Conservation (phyloP, 2,329 filamentous ascomycete species). For the Penicillium nordicum region DNA sequence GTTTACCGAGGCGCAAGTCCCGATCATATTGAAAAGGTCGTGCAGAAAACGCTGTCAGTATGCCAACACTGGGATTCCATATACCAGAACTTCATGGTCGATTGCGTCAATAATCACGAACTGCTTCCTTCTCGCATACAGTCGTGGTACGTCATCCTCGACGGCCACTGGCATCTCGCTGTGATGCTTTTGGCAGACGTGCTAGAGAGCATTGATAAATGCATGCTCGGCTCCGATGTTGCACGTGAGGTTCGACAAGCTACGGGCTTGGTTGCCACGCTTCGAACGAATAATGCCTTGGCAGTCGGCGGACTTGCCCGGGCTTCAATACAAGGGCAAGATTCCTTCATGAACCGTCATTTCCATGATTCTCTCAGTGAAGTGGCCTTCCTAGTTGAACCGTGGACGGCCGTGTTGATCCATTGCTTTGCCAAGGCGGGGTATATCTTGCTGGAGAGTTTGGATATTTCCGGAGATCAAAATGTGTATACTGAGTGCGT, state of each 20-base stretch:
- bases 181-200: constrained; percentile 55
- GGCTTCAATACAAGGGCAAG: constrained; percentile 42
- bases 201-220: constrained; percentile 50
- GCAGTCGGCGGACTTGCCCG: constrained; percentile 51
- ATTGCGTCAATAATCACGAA: constrained; percentile 51
- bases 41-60: constrained; percentile 49
- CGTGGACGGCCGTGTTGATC: constrained; percentile 57
- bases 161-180: constrained; percentile 58
- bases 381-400: constrained; percentile 57
- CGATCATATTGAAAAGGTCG: constrained; percentile 48
- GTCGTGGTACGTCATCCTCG: constrained; percentile 59
- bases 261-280: constrained; percentile 36
- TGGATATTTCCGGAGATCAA: not conserved
- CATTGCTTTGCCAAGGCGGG: constrained; percentile 52
- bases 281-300: constrained; percentile 46
- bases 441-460: constrained; percentile 37
- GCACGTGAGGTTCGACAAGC: constrained; percentile 26
- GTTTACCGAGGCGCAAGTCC: constrained; percentile 41
- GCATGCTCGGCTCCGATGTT: constrained; percentile 9
- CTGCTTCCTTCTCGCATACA: constrained; percentile 53
- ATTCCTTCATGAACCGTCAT: constrained; percentile 16
- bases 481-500: constrained; percentile 4
- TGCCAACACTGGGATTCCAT: constrained; percentile 55
- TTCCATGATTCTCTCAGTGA: constrained; percentile 55
- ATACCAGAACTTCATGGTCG: constrained; percentile 52